Percentiles rank a stretch among this genome's conserved stretches.
These are phyloP conservation scores for Chalciporus sphaerocephalus DNA, from an alignment of 768 basidiomycete species.

Conservation along the genomic window DNA sequence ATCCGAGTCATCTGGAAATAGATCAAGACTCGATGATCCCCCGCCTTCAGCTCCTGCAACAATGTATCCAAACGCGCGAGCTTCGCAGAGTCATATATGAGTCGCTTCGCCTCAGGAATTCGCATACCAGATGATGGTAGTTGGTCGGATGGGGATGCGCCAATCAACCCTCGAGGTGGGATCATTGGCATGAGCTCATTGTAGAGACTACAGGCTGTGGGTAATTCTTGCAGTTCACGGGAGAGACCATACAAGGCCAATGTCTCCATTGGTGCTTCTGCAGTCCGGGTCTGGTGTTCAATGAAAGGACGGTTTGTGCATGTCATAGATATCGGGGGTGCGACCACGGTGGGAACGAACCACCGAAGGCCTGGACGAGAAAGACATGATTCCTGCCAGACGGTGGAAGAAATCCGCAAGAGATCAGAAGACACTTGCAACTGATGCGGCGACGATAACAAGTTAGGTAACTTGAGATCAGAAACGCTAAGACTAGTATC, in stretches of 20 bases:
- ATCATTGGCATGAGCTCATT: slow-evolving; percentile 53
- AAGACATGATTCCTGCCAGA: slow-evolving; percentile 75
- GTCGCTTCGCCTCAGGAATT: slow-evolving; percentile 89
- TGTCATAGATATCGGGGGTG: slow-evolving; percentile 72
- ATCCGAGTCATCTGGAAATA: slow-evolving; percentile 99
- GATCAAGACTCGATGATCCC: slow-evolving; percentile 88
- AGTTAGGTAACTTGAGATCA: slow-evolving; percentile 15
- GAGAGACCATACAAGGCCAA: slow-evolving; percentile 84
- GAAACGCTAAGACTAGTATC: slow-evolving; percentile 17
- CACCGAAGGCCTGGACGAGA: slow-evolving; percentile 78
- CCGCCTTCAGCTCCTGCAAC: slow-evolving; percentile 87
- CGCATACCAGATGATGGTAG: slow-evolving; percentile 81
- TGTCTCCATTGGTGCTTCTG: slow-evolving; percentile 70
- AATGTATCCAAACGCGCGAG: slow-evolving; percentile 84
- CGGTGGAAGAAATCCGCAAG: slow-evolving; percentile 51
- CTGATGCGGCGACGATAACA: slow-evolving; percentile 25
- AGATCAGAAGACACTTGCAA: slow-evolving; percentile 51
- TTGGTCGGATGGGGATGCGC: slow-evolving; percentile 62
- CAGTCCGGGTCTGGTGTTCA: slow-evolving; percentile 56
- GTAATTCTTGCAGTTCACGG: slow-evolving; percentile 56
- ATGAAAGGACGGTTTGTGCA: slow-evolving; percentile 77
- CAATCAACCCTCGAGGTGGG: slow-evolving; percentile 63
- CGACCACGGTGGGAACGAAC: slow-evolving; percentile 81
- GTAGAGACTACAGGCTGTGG: slow-evolving; percentile 45
- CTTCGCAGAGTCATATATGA: slow-evolving; percentile 96